These are phyloP conservation scores for Lactuca sativa DNA, from an alignment of 129 eudicot species.

Conservation along the genomic window DNA sequence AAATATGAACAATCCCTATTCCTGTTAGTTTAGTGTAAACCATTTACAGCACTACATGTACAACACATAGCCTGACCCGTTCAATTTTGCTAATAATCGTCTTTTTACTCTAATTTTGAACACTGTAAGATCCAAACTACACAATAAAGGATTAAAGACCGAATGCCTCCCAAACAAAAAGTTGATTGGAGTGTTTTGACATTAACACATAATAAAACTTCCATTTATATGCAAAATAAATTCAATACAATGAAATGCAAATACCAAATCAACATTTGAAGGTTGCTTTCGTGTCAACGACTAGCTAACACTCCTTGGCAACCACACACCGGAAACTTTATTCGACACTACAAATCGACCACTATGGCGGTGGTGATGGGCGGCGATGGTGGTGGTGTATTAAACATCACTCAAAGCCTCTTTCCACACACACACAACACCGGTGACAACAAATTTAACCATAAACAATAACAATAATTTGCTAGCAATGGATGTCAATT, in stretches of 20 bases:
- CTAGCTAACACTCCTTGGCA: slow-evolving; percentile 30
- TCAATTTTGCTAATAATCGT: too few relatives aligned
- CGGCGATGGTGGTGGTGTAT: neutral
- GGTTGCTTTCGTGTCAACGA: slow-evolving; percentile 37
- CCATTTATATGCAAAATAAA: slow-evolving; percentile 10
- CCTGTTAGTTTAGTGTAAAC: too few relatives aligned
- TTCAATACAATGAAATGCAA: slow-evolving; percentile 25
- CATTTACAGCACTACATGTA: too few relatives aligned
- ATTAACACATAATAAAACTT: neutral
- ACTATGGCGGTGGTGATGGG: slow-evolving; percentile 9
- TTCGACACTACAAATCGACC: slow-evolving; percentile 10
- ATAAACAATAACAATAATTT: neutral
- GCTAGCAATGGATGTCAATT: slow-evolving; percentile 1
- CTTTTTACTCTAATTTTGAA: too few relatives aligned
- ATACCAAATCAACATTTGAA: slow-evolving; percentile 22
- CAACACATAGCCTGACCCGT: too few relatives aligned
- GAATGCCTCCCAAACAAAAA: too few relatives aligned
- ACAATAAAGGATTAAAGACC: too few relatives aligned
- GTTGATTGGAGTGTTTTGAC: too few relatives aligned
- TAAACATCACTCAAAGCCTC: neutral
- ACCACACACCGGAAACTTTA: slow-evolving; percentile 17
- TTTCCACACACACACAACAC: slow-evolving; percentile 8
- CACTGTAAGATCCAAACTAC: too few relatives aligned
- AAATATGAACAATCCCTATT: too few relatives aligned
- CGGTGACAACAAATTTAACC: slow-evolving; percentile 7